These are phyloP conservation scores for Dactylellina cionopaga DNA, from an alignment of 2,329 filamentous ascomycete species.

Conservation along the genomic window DNA sequence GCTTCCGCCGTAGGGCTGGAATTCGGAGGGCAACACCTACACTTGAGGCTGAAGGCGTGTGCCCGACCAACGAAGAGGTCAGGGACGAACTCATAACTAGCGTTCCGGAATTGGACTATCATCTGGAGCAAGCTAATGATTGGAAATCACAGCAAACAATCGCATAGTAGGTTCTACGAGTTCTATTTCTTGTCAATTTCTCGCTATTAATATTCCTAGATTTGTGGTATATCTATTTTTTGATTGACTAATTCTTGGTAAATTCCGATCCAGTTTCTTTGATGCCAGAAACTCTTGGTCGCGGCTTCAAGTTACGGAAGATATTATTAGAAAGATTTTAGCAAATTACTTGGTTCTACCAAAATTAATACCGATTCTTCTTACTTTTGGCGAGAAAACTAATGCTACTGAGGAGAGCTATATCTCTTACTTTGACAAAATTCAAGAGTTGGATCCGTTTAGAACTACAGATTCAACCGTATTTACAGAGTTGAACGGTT, in stretches of 20 bases:
- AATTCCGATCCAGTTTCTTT: background rate
- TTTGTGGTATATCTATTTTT: background rate
- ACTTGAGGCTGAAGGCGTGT: background rate
- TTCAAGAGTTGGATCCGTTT: conserved; percentile 12
- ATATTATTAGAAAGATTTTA: conserved; percentile 8
- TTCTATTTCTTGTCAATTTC: background rate
- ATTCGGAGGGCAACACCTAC: background rate
- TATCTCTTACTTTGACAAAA: conserved; percentile 13
- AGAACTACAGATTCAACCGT: background rate
- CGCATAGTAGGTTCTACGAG: conserved; percentile 4
- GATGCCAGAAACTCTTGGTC: conserved; percentile 25
- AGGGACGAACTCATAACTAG: conserved; percentile 1
- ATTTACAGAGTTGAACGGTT: background rate
- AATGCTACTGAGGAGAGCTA: conserved; percentile 14
- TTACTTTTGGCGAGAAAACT: conserved; percentile 9
- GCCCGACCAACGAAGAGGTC: background rate
- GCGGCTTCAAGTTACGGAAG: conserved; percentile 3
- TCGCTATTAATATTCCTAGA: background rate
- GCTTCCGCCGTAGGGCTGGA: background rate
- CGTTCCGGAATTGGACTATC: background rate
- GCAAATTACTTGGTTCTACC: conserved; percentile 1
- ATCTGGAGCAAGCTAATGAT: background rate
- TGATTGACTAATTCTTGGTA: background rate
- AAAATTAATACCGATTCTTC: conserved; percentile 7
- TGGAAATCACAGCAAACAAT: background rate